These are phyloP conservation scores for Sporopachydermia cereana DNA, from an alignment of 1,139 yeast genomes.

Conservation along the genomic window DNA sequence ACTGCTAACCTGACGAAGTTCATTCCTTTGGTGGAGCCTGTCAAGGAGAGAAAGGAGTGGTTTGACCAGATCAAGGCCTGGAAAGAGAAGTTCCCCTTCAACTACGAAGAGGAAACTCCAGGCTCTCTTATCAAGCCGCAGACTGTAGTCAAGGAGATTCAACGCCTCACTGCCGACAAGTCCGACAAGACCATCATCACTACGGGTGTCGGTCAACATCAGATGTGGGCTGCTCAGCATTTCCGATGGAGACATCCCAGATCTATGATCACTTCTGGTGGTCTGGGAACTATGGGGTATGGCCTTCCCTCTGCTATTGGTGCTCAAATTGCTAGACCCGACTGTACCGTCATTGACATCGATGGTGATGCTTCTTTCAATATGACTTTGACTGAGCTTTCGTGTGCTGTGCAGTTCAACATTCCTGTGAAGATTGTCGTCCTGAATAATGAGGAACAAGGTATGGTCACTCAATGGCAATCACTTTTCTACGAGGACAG, in stretches of 20 bases:
- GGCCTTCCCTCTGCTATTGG: slow-evolving; percentile 98
- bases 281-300: slow-evolving; percentile 97
- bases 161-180: slow-evolving; percentile 52
- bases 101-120: slow-evolving; percentile 64
- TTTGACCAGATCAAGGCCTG: slow-evolving; percentile 58
- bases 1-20: slow-evolving; percentile 61
- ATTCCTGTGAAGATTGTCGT: slow-evolving; percentile 85
- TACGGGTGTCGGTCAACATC: slow-evolving; percentile 99
- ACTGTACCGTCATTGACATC: slow-evolving; percentile 87
- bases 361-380: slow-evolving; percentile 98
- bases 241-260: slow-evolving; percentile 89
- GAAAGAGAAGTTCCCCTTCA: slow-evolving; percentile 81
- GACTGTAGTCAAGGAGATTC: slow-evolving; percentile 70
- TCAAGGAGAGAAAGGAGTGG: slow-evolving; percentile 66
- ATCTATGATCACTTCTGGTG: slow-evolving; percentile 93
- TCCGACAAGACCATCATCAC: slow-evolving; percentile 75
- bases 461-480: slow-evolving; percentile 99
- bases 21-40: slow-evolving; percentile 56
- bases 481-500: slow-evolving; percentile 93
- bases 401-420: slow-evolving; percentile 87
- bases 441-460: slow-evolving; percentile 95
- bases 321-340: slow-evolving; percentile 93
- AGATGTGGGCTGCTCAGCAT: slow-evolving; percentile 99
- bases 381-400: slow-evolving; percentile 89
- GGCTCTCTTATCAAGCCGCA: slow-evolving; percentile 87